Conservation (phyloP, 129 eudicot species). For the Chrysanthemum seticuspe region DNA sequence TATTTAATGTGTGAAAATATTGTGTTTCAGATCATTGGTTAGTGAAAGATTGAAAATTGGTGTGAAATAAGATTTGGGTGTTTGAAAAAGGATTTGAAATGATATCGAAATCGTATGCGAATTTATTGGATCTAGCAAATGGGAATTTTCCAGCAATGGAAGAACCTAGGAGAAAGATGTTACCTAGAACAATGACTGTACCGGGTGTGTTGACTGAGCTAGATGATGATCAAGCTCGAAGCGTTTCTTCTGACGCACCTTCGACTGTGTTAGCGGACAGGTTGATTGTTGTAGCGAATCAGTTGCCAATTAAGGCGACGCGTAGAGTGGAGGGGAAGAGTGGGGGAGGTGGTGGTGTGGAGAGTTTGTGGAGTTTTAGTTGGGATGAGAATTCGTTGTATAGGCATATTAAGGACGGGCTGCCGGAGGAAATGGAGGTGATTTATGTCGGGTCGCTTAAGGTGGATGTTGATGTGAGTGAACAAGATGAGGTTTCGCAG, state of each 20-base stretch:
- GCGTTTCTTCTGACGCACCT: slow-evolving; percentile 53
- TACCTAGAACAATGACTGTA: slow-evolving; percentile 57
- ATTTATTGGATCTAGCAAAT: slow-evolving; percentile 57
- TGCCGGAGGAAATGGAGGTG: slow-evolving; percentile 67
- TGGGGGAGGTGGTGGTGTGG: slow-evolving; percentile 9
- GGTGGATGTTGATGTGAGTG: slow-evolving; percentile 46
- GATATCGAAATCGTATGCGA: slow-evolving; percentile 65
- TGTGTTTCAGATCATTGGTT: slow-evolving; percentile 42
- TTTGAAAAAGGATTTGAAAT: slow-evolving; percentile 30
- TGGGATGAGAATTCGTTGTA: slow-evolving; percentile 62
- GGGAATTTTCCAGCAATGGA: slow-evolving; percentile 68
- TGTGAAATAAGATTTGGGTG: slow-evolving; percentile 29
- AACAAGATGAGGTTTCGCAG: slow-evolving; percentile 61
- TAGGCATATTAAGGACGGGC: slow-evolving; percentile 49
- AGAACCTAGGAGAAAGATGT: slow-evolving; percentile 53
- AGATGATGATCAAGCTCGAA: slow-evolving; percentile 58
- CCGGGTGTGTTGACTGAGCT: slow-evolving; percentile 59
- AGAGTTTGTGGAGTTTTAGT: slow-evolving; percentile 41
- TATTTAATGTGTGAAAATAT: not conserved
- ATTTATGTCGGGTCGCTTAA: slow-evolving; percentile 54
- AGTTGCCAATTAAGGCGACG: slow-evolving; percentile 48
- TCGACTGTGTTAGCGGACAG: slow-evolving; percentile 45
- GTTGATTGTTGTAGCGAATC: slow-evolving; percentile 59
- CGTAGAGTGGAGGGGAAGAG: slow-evolving; percentile 35
- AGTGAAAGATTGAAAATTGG: slow-evolving; percentile 3